These are phyloP conservation scores for Artemisia annua DNA, from an alignment of 129 eudicot genomes.

Conservation along the genomic window DNA sequence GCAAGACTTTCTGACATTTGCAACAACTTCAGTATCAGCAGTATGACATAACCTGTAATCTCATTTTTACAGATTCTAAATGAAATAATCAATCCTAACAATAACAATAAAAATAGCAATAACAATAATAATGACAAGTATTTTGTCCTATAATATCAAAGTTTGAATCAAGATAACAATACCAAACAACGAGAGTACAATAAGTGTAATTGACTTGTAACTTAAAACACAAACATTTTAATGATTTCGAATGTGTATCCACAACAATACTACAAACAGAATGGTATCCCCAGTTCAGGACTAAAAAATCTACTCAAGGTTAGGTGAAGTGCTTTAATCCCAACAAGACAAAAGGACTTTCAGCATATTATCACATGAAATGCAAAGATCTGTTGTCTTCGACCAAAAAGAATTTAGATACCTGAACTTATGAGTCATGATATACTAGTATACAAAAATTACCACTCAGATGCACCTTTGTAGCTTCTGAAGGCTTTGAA, in stretches of 20 bases:
- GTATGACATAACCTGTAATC: background rate
- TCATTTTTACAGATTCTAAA: background rate
- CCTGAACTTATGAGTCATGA: background rate
- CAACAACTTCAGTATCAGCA: background rate
- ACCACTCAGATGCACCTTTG: slow-evolving; percentile 1
- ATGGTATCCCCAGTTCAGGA: background rate
- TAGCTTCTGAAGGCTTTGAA: background rate
- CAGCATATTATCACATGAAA: background rate
- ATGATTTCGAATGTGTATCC: background rate
- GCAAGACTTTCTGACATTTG: slow-evolving; percentile 1
- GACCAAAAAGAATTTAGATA: background rate
- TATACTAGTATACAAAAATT: slow-evolving; percentile 15
- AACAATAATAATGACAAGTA: background rate
- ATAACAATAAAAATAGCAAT: no score
- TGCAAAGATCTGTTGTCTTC: background rate
- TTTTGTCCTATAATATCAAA: background rate
- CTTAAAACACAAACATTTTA: background rate
- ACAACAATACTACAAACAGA: background rate
- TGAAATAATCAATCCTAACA: background rate
- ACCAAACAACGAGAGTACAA: background rate
- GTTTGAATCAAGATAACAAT: background rate
- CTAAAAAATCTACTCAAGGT: background rate
- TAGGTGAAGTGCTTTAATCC: background rate
- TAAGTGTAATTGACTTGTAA: background rate
- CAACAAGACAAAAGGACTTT: background rate